Conservation (phyloP, 768 basidiomycete genomes). For the Rhizopogon rudus region DNA sequence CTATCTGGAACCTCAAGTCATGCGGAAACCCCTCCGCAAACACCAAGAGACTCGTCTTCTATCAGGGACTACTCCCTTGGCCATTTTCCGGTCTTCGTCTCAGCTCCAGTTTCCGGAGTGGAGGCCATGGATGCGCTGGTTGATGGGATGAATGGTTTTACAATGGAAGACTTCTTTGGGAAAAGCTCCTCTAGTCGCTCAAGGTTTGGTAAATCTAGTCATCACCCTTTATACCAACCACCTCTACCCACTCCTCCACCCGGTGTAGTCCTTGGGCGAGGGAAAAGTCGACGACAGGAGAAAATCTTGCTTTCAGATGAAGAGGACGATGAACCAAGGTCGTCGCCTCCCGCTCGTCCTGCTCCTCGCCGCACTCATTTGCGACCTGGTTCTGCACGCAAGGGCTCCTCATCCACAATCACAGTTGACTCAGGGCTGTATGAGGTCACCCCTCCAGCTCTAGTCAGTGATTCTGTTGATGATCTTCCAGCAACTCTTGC, state of each 20-base stretch:
- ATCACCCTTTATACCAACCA: conserved; percentile 77
- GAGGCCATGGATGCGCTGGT: conserved; percentile 88
- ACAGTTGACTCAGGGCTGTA: conserved; percentile 17
- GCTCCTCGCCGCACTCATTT: conserved; percentile 9
- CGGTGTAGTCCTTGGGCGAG: conserved; percentile 62
- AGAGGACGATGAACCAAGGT: conserved; percentile 35
- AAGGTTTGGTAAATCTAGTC: conserved; percentile 52
- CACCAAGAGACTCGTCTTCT: conserved; percentile 48
- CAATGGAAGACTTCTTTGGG: conserved; percentile 49
- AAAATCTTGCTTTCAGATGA: conserved; percentile 42
- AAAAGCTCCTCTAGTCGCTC: conserved; percentile 40
- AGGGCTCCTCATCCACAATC: conserved; percentile 25
- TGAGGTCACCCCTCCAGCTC: conserved; percentile 12
- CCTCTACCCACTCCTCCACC: conserved; percentile 83
- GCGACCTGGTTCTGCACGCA: conserved; percentile 19
- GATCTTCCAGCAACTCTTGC: conserved; percentile 8
- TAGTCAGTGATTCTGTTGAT: conserved; percentile 6
- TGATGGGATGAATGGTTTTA: conserved; percentile 78
- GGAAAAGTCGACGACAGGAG: conserved; percentile 24
- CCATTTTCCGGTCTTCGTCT: conserved; percentile 61
- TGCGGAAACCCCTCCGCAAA: conserved; percentile 69
- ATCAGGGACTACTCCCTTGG: conserved; percentile 23
- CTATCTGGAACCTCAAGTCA: conserved; percentile 69
- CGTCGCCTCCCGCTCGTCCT: conserved; percentile 8
- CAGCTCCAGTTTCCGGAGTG: conserved; percentile 73